Conservation (phyloP, 176 grass and related monocot species). For the Oropetium thomaeum region DNA sequence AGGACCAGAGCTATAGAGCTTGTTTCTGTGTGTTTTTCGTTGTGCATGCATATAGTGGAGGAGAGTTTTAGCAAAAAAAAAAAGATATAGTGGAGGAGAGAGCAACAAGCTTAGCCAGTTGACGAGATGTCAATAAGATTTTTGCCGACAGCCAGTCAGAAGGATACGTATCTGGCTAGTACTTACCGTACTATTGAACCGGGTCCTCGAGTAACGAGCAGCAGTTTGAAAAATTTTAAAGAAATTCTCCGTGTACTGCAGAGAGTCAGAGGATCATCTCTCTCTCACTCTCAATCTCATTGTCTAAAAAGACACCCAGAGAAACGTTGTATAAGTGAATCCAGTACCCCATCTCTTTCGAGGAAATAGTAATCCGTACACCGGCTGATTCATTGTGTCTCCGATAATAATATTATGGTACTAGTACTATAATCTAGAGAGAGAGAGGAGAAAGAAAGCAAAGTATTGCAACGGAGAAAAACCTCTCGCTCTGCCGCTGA, state of each 20-base stretch:
- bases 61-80: background rate
- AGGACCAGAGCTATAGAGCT: no score
- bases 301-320: slow-evolving; percentile 41
- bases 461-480: no score
- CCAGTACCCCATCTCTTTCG: background rate
- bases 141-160: slow-evolving; percentile 32
- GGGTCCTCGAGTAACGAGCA: background rate
- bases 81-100: no score
- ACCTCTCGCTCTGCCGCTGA: background rate
- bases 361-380: slow-evolving; percentile 30
- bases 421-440: slow-evolving; percentile 6
- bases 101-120: no score
- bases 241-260: background rate
- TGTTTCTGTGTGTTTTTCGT: no score
- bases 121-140: background rate
- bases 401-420: no score
- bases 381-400: slow-evolving; percentile 29
- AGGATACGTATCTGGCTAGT: slow-evolving; percentile 39
- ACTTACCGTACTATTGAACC: slow-evolving; percentile 6
- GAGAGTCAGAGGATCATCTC: slow-evolving; percentile 18
- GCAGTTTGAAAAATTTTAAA: slow-evolving; percentile 27
- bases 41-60: no score
- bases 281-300: background rate
- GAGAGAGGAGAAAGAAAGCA: background rate
- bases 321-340: background rate